Base-by-base conservation (phyloP, 371 early-diverging fungal species). In the Massospora cicadina region DNA sequence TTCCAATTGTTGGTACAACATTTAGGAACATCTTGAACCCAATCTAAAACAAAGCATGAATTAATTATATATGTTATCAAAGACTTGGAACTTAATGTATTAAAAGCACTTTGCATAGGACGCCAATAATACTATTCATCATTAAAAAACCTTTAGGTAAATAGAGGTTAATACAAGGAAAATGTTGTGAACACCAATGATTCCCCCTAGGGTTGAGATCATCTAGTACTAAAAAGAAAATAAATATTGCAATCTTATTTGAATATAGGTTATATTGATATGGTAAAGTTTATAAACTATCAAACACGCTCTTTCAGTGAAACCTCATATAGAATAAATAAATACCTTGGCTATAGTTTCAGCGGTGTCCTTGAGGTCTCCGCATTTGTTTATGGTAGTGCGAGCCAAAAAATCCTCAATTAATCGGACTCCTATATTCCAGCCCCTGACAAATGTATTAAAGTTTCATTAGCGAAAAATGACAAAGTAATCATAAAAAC, bases 11-110 rank as follows among this genome's bases (percentile, higher is more conserved):
- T 0, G 98, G 96, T 33, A 87, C 73, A 59, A 93, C 84, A 69
- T 93, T 93, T 57, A 98, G 79, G 71, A 93, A 95, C 76, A 91
- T 86, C 71, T 93, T 93, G 83, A 98, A 98, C 28, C 91, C 97
- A 62, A 94, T 74, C 88, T 83, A 69, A 21, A 24, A 55, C n/a
- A 0, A 17, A 29, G 25, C 28, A 1, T 17, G 17, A 43, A 43
- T 43, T 43, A 43, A 17, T 17, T 43, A 43, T 17, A 10, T 10
- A 43, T 43, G 43, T 43, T 43, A 10, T 43, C 43, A 43, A n/a
- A n/a, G n/a, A n/a, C n/a, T n/a, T n/a, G n/a, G n/a, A n/a, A n/a
- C n/a, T n/a, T n/a, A n/a, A n/a, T n/a, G n/a, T n/a, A n/a, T n/a
- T n/a, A n/a, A n/a, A n/a, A n/a, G n/a, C n/a, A n/a, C n/a, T n/a